Evolutionary conservation across 345 rosid genomes (phyloP).

Genomic region (Rhodamnia argentea): DNA sequence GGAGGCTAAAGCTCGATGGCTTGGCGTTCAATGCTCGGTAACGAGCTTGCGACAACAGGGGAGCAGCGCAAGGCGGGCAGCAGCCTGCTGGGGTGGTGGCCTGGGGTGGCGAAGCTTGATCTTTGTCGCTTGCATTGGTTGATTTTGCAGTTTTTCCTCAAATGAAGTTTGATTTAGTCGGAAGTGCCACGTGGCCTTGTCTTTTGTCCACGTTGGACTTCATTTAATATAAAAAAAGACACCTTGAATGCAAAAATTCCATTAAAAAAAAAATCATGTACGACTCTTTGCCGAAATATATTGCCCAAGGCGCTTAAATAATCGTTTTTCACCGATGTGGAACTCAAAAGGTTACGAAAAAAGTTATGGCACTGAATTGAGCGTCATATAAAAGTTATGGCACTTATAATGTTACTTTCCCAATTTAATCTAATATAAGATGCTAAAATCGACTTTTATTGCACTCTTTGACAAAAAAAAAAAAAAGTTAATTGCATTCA

Average conservation of each 20-base stretch:
- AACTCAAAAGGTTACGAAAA: background rate
- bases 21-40: background rate
- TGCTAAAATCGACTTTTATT: background rate
- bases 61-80: background rate
- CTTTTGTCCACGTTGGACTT: background rate
- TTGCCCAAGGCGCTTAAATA: background rate
- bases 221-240: background rate
- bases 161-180: background rate
- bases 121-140: background rate
- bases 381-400: background rate
- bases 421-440: no score
- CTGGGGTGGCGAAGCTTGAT: background rate
- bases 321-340: background rate
- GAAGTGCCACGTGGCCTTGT: background rate
- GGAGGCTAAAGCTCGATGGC: background rate
- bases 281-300: background rate
- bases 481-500: background rate
- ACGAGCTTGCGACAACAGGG: background rate
- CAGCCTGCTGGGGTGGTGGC: background rate
- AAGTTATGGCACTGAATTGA: background rate
- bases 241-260: background rate
- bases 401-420: no score
- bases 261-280: background rate
- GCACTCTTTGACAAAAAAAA: no score
- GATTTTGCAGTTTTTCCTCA: background rate